Evolutionary conservation across 2,329 filamentous ascomycete species (phyloP).

Genomic region (Daldinia sp.): DNA sequence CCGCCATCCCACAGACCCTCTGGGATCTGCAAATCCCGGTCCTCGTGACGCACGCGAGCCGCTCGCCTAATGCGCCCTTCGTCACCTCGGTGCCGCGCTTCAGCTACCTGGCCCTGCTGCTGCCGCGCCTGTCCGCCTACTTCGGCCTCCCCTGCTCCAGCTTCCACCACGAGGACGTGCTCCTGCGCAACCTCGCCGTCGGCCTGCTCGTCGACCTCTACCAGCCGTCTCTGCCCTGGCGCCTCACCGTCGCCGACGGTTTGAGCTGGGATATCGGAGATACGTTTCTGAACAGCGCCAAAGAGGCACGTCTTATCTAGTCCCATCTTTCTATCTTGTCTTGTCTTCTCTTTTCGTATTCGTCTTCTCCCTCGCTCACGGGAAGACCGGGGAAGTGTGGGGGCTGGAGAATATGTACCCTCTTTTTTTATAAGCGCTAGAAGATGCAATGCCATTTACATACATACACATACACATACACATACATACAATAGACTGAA

Average conservation of each 20-base stretch:
- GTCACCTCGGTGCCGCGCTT: constrained; percentile 68
- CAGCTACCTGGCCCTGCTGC: constrained; percentile 69
- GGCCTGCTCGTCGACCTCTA: constrained; percentile 66
- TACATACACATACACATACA: too few relatives aligned
- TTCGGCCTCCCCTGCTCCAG: constrained; percentile 68
- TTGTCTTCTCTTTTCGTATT: not conserved
- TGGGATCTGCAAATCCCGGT: constrained; percentile 68
- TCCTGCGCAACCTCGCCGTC: constrained; percentile 52
- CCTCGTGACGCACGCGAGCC: constrained; percentile 63
- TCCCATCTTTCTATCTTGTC: not conserved
- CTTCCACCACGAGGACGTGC: constrained; percentile 63
- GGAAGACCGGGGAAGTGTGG: too few relatives aligned
- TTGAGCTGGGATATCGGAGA: constrained; percentile 70
- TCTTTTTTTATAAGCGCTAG: not conserved
- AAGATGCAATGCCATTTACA: constrained; percentile 15
- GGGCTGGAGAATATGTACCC: not conserved
- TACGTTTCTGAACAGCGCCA: constrained; percentile 73
- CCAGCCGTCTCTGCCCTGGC: constrained; percentile 66
- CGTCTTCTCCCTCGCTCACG: not conserved
- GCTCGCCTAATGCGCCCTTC: constrained; percentile 61
- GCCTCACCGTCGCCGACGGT: constrained; percentile 66
- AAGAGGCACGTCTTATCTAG: constrained; percentile 62
- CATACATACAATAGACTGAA: too few relatives aligned
- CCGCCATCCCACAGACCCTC: constrained; percentile 60
- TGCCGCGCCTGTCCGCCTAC: constrained; percentile 66